Evolutionary conservation across 2,329 filamentous ascomycete species (phyloP).

Genomic region (Pyrenochaeta sp.): DNA sequence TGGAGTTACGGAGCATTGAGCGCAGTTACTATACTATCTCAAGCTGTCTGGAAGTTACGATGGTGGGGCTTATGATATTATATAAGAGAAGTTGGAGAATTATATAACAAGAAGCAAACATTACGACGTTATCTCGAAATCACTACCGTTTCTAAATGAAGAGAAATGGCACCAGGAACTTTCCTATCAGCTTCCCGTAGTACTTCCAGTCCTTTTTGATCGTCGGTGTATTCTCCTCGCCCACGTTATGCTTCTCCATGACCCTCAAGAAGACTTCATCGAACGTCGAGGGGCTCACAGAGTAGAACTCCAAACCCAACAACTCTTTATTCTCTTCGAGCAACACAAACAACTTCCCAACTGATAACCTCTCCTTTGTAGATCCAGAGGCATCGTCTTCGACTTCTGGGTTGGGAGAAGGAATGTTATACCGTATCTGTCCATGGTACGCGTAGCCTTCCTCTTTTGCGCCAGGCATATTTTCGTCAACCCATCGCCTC

Average conservation of each 20-base stretch:
- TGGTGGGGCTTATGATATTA: background rate
- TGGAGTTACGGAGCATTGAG: background rate
- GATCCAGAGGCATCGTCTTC: conserved; percentile 21
- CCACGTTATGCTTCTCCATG: conserved; percentile 61
- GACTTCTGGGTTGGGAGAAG: background rate
- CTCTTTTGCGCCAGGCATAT: conserved; percentile 69
- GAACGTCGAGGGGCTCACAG: conserved; percentile 81
- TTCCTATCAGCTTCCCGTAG: conserved; percentile 10
- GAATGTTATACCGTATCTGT: conserved; percentile 28
- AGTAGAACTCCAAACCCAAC: conserved; percentile 81
- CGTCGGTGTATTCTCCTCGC: conserved; percentile 23
- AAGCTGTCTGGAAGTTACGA: background rate
- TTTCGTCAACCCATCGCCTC: conserved; percentile 67
- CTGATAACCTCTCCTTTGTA: conserved; percentile 12
- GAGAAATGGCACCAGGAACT: background rate
- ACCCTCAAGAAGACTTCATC: conserved; percentile 90
- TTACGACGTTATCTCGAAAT: background rate
- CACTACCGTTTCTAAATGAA: background rate
- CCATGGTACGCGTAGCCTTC: conserved; percentile 28
- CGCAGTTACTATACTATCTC: background rate
- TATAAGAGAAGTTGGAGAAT: background rate
- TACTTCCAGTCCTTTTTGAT: conserved; percentile 26
- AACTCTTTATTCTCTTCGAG: conserved; percentile 74
- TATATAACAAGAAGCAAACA: conserved; percentile 1
- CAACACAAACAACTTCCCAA: conserved; percentile 68